phyloP scores from a whole-genome alignment of 768 basidiomycete species.

The Leccinum rimulosum region DNA sequence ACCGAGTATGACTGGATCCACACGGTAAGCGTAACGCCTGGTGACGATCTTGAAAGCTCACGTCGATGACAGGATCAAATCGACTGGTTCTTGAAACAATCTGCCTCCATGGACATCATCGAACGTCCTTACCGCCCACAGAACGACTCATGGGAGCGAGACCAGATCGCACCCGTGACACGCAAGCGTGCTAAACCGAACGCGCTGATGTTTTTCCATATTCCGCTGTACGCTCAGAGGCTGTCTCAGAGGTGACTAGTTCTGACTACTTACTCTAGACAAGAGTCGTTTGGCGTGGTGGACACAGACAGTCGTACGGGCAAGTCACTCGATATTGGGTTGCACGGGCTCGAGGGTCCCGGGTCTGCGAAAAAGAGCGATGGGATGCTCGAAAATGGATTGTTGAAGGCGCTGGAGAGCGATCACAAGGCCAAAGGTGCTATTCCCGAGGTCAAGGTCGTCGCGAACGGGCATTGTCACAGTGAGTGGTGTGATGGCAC shows the following conservation, averaged over 20 bases:
- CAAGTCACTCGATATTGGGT: conserved; percentile 66
- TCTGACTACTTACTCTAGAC: conserved; percentile 38
- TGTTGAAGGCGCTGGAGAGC: conserved; percentile 71
- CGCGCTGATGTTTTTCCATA: conserved; percentile 97
- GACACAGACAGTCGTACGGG: conserved; percentile 64
- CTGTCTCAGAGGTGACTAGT: not conserved
- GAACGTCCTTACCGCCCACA: conserved; percentile 84
- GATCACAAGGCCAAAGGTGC: conserved; percentile 50
- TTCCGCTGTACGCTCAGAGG: conserved; percentile 66
- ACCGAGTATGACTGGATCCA: conserved; percentile 87
- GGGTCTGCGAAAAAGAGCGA: conserved; percentile 70
- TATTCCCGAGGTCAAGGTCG: conserved; percentile 76
- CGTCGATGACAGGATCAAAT: conserved; percentile 56
- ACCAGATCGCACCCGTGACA: conserved; percentile 54
- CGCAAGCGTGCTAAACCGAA: conserved; percentile 84
- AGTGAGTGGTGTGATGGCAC: conserved; percentile 39
- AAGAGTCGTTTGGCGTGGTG: conserved; percentile 69
- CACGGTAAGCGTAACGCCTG: conserved; percentile 40
- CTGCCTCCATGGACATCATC: conserved; percentile 70
- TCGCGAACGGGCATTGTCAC: conserved; percentile 91
- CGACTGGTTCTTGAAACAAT: conserved; percentile 87
- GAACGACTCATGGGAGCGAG: conserved; percentile 64
- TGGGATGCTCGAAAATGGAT: conserved; percentile 81
- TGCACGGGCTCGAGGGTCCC: conserved; percentile 51
- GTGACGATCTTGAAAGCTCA: not conserved